Percentiles rank a stretch among this genome's conserved stretches.
Evolutionary conservation across 2,329 filamentous ascomycete species (phyloP).

Genomic region (Scedosporium minutisporum): DNA sequence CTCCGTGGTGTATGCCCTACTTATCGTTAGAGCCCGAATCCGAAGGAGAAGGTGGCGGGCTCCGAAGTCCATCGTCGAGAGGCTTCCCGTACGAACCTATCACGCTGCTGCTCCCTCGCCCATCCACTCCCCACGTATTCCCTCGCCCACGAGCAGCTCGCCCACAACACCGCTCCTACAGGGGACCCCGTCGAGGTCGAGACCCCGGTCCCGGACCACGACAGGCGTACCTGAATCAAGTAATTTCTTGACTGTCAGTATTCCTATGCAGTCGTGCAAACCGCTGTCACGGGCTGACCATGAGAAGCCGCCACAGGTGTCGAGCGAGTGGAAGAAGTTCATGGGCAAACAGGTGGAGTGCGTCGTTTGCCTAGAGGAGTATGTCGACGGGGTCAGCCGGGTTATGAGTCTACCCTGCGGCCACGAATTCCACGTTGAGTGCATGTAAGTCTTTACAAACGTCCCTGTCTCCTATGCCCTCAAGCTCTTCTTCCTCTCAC

Average conservation of each 20-base stretch:
- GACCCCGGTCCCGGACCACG: conserved; percentile 57
- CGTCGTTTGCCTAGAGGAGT: conserved; percentile 94
- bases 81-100: conserved; percentile 89
- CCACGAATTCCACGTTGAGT: conserved; percentile 94
- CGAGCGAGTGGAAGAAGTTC: conserved; percentile 53
- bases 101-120: conserved; percentile 67
- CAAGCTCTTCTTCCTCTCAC: no score
- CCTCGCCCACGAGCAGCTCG: conserved; percentile 56
- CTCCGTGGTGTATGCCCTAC: conserved; percentile 81
- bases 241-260: conserved; percentile 15
- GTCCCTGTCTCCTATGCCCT: background rate
- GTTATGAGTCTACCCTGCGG: conserved; percentile 98
- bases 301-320: conserved; percentile 32
- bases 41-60: conserved; percentile 86
- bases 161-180: conserved; percentile 75
- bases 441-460: conserved; percentile 66
- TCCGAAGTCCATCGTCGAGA: conserved; percentile 92
- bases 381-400: conserved; percentile 82
- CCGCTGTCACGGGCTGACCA: conserved; percentile 21
- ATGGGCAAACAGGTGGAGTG: conserved; percentile 72
- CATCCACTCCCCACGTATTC: conserved; percentile 43
- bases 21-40: conserved; percentile 81
- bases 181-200: conserved; percentile 36
- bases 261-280: conserved; percentile 23
- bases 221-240: conserved; percentile 47